phyloP scores from a whole-genome alignment of 805 yeast species.

The Candida morakotiae region DNA sequence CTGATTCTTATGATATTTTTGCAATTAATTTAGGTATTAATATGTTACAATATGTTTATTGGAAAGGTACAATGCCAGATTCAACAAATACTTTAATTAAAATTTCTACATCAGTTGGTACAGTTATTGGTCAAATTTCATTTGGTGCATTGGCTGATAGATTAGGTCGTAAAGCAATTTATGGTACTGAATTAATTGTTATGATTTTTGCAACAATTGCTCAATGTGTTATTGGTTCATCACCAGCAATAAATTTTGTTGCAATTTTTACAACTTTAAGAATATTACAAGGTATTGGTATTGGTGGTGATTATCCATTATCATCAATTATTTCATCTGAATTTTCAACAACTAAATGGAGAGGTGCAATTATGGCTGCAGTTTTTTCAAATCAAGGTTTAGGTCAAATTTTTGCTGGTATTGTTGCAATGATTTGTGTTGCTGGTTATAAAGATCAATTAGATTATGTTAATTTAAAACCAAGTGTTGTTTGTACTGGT shows the following conservation, averaged over 20 bases:
- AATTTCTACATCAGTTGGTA: slow-evolving; percentile 90
- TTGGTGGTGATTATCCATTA: slow-evolving; percentile 95
- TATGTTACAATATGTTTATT: slow-evolving; percentile 75
- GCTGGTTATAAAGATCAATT: slow-evolving; percentile 71
- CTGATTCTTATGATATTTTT: slow-evolving; percentile 90
- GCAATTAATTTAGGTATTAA: slow-evolving; percentile 81
- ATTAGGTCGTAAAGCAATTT: slow-evolving; percentile 81
- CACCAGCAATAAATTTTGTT: slow-evolving; percentile 68
- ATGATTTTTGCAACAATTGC: slow-evolving; percentile 77
- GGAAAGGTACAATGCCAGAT: slow-evolving; percentile 60
- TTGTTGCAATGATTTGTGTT: slow-evolving; percentile 72
- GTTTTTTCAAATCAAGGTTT: slow-evolving; percentile 96
- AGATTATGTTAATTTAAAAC: slow-evolving; percentile 18
- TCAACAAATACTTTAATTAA: slow-evolving; percentile 75
- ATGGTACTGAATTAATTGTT: slow-evolving; percentile 81
- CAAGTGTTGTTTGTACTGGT: slow-evolving; percentile 58
- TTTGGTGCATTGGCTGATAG: slow-evolving; percentile 81
- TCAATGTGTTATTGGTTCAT: slow-evolving; percentile 69
- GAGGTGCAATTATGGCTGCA: slow-evolving; percentile 97
- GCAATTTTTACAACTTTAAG: slow-evolving; percentile 76
- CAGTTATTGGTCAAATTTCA: slow-evolving; percentile 84
- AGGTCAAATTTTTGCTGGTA: slow-evolving; percentile 89
- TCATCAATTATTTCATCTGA: slow-evolving; percentile 92
- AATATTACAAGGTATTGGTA: slow-evolving; percentile 91
- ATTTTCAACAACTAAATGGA: slow-evolving; percentile 91